Evolutionary conservation across 805 yeast species (phyloP).

Genomic region (Barnettozyma sp.): DNA sequence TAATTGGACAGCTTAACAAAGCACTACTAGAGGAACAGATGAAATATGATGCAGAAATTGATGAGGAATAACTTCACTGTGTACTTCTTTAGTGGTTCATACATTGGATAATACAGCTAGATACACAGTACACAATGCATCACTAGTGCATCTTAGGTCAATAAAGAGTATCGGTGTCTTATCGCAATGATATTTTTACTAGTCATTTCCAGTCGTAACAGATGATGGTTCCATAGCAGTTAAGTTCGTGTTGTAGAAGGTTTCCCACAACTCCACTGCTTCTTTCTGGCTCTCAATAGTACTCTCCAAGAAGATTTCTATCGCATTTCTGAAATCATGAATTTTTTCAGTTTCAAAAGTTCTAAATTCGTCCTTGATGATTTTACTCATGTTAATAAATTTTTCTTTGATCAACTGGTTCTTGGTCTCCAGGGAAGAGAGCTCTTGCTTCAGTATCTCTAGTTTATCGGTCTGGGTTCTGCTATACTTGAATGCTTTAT

Average conservation of each 20-base stretch:
- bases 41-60: slow-evolving; percentile 16
- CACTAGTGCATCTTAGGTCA: not conserved
- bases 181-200: no score
- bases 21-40: slow-evolving; percentile 27
- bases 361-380: slow-evolving; percentile 60
- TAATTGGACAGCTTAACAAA: slow-evolving; percentile 25
- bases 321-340: slow-evolving; percentile 78
- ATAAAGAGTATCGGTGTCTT: not conserved
- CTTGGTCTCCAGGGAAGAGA: slow-evolving; percentile 46
- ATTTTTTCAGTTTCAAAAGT: slow-evolving; percentile 68
- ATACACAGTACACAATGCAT: no score
- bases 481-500: slow-evolving; percentile 39
- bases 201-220: slow-evolving; percentile 1
- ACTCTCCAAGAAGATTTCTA: slow-evolving; percentile 86
- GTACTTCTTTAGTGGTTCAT: no score
- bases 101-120: no score
- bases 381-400: slow-evolving; percentile 57
- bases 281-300: slow-evolving; percentile 92
- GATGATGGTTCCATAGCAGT: slow-evolving; percentile 6
- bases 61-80: slow-evolving; percentile 10
- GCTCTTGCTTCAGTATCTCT: slow-evolving; percentile 50
- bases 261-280: slow-evolving; percentile 80
- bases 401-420: slow-evolving; percentile 47
- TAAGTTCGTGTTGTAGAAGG: slow-evolving; percentile 60
- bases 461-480: slow-evolving; percentile 58